These are phyloP conservation scores for Aspergillaceae sp. DNA, from an alignment of 2,329 filamentous ascomycete genomes.

Conservation along the genomic window DNA sequence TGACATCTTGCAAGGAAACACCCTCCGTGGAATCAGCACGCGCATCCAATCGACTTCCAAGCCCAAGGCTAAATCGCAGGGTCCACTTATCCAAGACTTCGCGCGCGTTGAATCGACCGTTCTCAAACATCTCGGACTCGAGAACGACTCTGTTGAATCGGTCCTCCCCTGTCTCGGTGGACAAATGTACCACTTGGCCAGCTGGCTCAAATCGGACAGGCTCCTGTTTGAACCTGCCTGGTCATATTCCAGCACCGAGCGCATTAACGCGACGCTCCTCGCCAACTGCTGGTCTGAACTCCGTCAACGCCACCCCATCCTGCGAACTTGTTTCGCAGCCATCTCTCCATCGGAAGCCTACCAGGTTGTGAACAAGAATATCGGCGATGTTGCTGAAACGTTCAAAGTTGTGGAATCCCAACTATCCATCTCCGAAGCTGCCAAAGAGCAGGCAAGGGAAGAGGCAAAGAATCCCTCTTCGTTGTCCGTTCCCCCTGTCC, in stretches of 20 bases:
- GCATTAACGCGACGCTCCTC: constrained; percentile 15
- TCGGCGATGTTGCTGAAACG: constrained; percentile 5
- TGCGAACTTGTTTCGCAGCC: constrained; percentile 28
- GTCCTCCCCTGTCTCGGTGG: constrained; percentile 25
- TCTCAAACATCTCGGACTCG: constrained; percentile 8
- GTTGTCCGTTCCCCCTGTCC: constrained; percentile 22
- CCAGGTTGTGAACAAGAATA: constrained; percentile 23
- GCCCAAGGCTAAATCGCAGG: neutral
- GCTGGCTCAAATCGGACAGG: constrained; percentile 25
- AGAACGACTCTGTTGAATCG: constrained; percentile 15
- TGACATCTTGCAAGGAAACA: constrained; percentile 26
- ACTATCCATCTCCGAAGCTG: constrained; percentile 6
- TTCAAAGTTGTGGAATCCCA: constrained; percentile 16
- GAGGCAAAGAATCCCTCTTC: constrained; percentile 20
- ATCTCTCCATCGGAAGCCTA: constrained; percentile 15
- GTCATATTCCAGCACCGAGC: constrained; percentile 17
- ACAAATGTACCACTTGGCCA: constrained; percentile 24
- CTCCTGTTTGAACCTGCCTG: constrained; percentile 25
- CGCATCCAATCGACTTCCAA: constrained; percentile 10
- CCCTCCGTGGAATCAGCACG: constrained; percentile 19
- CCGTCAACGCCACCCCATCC: constrained; percentile 22
- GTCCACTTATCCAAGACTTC: constrained; percentile 9
- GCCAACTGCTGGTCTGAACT: constrained; percentile 21
- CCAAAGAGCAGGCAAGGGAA: constrained; percentile 13
- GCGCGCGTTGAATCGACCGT: constrained; percentile 6